Base-by-base conservation (phyloP, 208 protist species). In the Phytomonas sp. region DNA sequence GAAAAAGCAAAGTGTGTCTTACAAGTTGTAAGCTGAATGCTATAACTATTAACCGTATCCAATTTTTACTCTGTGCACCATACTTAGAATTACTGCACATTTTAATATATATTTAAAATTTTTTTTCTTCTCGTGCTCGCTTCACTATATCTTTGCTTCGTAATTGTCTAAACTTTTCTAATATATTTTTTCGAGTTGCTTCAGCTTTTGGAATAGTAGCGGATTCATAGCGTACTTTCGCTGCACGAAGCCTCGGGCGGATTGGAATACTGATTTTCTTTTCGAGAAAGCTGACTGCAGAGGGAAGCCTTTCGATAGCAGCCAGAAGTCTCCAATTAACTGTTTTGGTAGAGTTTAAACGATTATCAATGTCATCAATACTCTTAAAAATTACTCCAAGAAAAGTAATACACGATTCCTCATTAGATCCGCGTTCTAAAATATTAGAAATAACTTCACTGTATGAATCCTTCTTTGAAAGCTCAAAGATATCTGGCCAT, bases 141-240 rank as follows among this genome's bases (percentile, higher is more conserved):
- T 65, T 65, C 12, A 37, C 36, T 0, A 56, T 6, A 65, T 52
- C 19, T 23, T 65, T 65, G 19, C 33, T 23, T 37, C 33, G 4
- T 60, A 65, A 65, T 60, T 60, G 4, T 56, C 79, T 74, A n/a
- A 95, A 66, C 70, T 87, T 87, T 61, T 88, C 84, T 62, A 81
- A 42, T 67, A 94, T 79, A 12, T 70, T 70, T 30, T 84, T 73
- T 66, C 90, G 85, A 8, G 86, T 93, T n/a, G 80, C 75, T 19
- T 72, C 34, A 14, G 78, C 71, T 63, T 83, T 86, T n/a, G 91
- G 82, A 63, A 83, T 76, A 11, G 82, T 91, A 0, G 76, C 73
- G 33, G 86, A 89, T 33, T 72, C 75, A 73, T 89, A 92, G 26
- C 74, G 76, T n/a, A 83, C 77, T 70, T 77, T 84, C 26, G 86